phyloP scores from a whole-genome alignment of 2,329 filamentous ascomycete genomes.

The Aspergillus hiratsukae region DNA sequence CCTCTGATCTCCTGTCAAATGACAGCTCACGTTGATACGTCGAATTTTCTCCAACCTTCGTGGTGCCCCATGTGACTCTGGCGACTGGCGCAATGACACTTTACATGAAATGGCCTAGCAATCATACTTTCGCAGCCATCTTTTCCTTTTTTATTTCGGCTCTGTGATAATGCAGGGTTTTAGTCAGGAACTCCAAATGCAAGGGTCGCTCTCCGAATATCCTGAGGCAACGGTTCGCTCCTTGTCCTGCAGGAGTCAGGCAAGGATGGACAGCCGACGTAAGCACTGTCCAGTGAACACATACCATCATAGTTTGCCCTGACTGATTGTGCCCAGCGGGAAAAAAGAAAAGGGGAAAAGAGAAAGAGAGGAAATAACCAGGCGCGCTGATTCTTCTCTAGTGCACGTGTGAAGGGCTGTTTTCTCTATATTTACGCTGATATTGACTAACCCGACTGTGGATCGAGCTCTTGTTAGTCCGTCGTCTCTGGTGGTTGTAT shows the following conservation, averaged over 20 bases:
- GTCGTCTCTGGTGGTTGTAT: constrained; percentile 11
- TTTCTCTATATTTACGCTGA: constrained; percentile 4
- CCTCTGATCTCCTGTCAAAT: constrained; percentile 15
- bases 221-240: constrained; percentile 11
- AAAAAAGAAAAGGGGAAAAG: constrained; percentile 1
- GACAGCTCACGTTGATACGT: constrained; percentile 29
- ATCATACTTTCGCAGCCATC: background rate
- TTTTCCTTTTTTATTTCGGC: background rate
- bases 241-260: constrained; percentile 13
- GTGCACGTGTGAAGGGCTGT: constrained; percentile 22
- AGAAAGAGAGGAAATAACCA: constrained; percentile 1
- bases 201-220: constrained; percentile 13
- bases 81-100: constrained; percentile 1
- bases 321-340: background rate
- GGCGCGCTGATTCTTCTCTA: constrained; percentile 1
- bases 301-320: background rate
- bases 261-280: constrained; percentile 12
- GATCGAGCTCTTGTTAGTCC: constrained; percentile 13
- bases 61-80: background rate
- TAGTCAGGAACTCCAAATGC: constrained; percentile 13
- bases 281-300: constrained; percentile 1
- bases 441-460: constrained; percentile 5
- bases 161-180: constrained; percentile 7
- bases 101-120: background rate
- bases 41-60: constrained; percentile 15